Base-by-base conservation (phyloP, 2,329 filamentous ascomycete species). In the Monosporascus sp. region DNA sequence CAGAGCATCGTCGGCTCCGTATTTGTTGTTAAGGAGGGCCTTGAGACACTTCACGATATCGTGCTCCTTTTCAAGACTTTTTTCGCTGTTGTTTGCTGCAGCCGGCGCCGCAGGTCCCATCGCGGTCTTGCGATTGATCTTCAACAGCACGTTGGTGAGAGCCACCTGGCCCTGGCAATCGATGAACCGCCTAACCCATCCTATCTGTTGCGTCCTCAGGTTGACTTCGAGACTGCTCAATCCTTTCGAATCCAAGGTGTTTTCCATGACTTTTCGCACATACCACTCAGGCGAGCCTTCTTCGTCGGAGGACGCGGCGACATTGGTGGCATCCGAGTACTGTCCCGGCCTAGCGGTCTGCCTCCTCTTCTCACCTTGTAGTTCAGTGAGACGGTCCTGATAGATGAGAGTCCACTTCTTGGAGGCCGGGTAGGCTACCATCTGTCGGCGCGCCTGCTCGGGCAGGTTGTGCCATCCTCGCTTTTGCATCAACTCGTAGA, bases 341-440 rank as follows among this genome's bases (percentile, higher is more conserved):
- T 89, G 84, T 58, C 86, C 86, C 6, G 88, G 80, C 56, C 87
- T 85, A 37, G 87, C 84, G 51, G 89, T 88, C 63, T 87, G 83
- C 61, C 89, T 80, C 62, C 92, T 85, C 72, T 93, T 96, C 72
- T 97, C 93, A 43, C 91, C 91, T 76, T 97, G 92, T 80, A 87
- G 89, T 72, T 97, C 93, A 7, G 91, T 90, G 63, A 99, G 78
- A 57, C 90, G 87, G 73, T 99, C 94, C 72, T 99, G 93, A 69
- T 97, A 88, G 50, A 99, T 88, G 55, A 99, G 76, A 1, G 91
- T 97, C 94, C 94, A 99, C 74, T 97, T 99, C 78, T 97, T 97
- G 59, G 86, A 84, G 8, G 94, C 83, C 15, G 92, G 90, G 69
- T 99, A 97, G 38, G 91, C 91, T 73, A 94, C 83, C 93, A 99